Conservation (phyloP, 352 stramenopile genomes). For the Globisporangium solare region DNA sequence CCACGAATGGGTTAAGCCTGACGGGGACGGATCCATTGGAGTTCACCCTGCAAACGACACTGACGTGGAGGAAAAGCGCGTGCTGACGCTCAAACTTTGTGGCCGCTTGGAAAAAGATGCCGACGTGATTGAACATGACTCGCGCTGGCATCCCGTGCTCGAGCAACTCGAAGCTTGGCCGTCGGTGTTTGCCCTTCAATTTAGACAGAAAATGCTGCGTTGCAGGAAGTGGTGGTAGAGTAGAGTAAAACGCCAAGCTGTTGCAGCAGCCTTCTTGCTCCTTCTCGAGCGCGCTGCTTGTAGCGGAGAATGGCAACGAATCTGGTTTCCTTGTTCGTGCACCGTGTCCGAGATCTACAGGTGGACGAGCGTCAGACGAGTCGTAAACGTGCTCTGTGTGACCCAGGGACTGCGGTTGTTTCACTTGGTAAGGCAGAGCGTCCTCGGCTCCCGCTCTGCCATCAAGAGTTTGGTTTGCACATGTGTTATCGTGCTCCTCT, state of each 20-base stretch:
- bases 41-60: background rate
- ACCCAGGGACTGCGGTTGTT: no score
- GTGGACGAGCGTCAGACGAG: no score
- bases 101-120: conserved; percentile 50
- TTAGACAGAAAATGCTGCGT: conserved; percentile 55
- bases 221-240: conserved; percentile 35
- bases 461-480: no score
- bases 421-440: no score
- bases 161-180: conserved; percentile 40
- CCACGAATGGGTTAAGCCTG: background rate
- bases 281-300: background rate
- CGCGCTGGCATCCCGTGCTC: conserved; percentile 43
- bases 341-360: no score
- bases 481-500: no score
- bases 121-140: conserved; percentile 51
- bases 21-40: no score
- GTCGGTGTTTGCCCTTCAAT: conserved; percentile 47
- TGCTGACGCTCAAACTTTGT: conserved; percentile 49
- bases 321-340: no score
- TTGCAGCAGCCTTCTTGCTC: background rate
- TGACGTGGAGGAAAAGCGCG: conserved; percentile 49
- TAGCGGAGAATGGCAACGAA: no score
- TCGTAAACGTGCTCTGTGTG: no score
- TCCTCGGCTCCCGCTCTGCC: no score
- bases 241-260: conserved; percentile 8